Percentiles rank a stretch among this genome's conserved stretches.
phyloP scores from a whole-genome alignment of 257 asterid genomes.

The Jasminum sambac region DNA sequence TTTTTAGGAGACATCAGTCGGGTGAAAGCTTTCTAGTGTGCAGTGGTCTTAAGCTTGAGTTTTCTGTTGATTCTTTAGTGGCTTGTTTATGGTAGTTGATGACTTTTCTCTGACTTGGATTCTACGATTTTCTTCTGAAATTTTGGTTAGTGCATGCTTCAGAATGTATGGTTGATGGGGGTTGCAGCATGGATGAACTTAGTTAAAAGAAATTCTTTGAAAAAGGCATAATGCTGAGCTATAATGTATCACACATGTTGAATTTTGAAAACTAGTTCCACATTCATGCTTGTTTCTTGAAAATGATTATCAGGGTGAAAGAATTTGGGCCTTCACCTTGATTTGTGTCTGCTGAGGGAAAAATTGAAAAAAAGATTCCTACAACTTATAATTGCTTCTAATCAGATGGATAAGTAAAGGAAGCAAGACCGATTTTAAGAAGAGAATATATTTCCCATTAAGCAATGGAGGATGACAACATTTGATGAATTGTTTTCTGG shows the following conservation, averaged over 20 bases:
- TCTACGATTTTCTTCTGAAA: background rate
- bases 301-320: background rate
- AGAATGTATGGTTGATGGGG: background rate
- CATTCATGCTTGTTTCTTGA: background rate
- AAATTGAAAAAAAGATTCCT: background rate
- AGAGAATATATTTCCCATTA: background rate
- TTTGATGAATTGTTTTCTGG: background rate
- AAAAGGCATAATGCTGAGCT: background rate
- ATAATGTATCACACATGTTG: background rate
- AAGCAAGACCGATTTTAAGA: background rate
- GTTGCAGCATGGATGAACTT: background rate
- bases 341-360: background rate
- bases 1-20: background rate
- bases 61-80: background rate
- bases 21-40: background rate
- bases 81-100: background rate
- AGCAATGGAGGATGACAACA: background rate
- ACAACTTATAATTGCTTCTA: background rate
- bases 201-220: background rate
- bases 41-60: background rate
- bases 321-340: background rate
- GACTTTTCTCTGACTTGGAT: background rate
- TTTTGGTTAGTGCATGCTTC: background rate
- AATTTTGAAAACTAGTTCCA: constrained; percentile 2
- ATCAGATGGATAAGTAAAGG: background rate